phyloP scores from a whole-genome alignment of 371 early-diverging fungal species.

The Zychaea mexicana region DNA sequence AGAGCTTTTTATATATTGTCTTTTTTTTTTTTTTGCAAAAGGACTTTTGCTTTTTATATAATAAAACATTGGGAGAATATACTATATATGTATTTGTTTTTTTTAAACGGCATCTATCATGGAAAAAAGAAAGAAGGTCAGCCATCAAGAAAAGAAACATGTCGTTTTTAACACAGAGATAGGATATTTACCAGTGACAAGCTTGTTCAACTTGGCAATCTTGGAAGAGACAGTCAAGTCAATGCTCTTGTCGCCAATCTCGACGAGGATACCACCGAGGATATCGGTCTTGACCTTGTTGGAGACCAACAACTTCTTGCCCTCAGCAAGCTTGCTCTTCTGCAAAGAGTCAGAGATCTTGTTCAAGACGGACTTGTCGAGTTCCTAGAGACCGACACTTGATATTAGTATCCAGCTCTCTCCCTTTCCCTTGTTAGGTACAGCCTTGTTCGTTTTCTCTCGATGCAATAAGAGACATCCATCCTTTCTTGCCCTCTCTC shows the following conservation, averaged over 20 bases:
- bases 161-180: too few species aligned
- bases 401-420: too few species aligned
- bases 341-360: conserved; percentile 53
- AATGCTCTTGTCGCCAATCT: conserved; percentile 97
- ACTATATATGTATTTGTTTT: background rate
- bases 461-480: too few species aligned
- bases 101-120: conserved; percentile 3
- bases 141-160: background rate
- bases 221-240: conserved; percentile 95
- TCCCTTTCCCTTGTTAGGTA: too few species aligned
- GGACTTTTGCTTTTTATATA: too few species aligned
- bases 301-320: conserved; percentile 71
- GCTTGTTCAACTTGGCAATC: conserved; percentile 93
- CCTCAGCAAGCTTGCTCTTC: conserved; percentile 55
- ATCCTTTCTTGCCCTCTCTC: background rate
- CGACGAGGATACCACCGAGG: conserved; percentile 95
- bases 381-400: conserved; percentile 35
- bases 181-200: conserved; percentile 60
- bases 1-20: background rate
- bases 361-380: conserved; percentile 55
- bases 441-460: too few species aligned
- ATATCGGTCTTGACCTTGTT: conserved; percentile 95
- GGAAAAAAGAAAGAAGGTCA: background rate
- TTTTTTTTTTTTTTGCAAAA: background rate
- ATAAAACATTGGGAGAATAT: too few species aligned